Conservation (phyloP, 2,329 filamentous ascomycete genomes). For the Alternaria gaisen region DNA sequence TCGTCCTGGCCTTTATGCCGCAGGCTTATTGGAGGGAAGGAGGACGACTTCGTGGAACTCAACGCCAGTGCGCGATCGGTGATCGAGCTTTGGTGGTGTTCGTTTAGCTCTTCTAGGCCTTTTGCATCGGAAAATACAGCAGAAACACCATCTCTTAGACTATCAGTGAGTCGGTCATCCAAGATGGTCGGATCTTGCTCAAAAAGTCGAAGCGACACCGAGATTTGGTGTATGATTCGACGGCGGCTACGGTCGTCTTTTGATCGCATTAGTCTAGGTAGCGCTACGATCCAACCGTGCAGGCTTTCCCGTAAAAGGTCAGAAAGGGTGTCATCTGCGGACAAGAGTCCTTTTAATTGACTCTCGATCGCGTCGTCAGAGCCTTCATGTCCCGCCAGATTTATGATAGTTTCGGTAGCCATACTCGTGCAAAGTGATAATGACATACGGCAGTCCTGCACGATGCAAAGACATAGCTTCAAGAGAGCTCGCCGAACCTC, state of each 20-base stretch:
- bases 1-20: constrained; percentile 70
- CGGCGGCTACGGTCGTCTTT: constrained; percentile 82
- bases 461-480: constrained; percentile 74
- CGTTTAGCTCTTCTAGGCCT: constrained; percentile 30
- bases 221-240: constrained; percentile 77
- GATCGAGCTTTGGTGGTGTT: constrained; percentile 9
- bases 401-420: constrained; percentile 82
- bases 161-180: constrained; percentile 71
- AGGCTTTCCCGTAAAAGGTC: constrained; percentile 74
- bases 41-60: constrained; percentile 28
- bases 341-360: constrained; percentile 67
- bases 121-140: constrained; percentile 55
- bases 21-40: constrained; percentile 68
- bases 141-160: constrained; percentile 77
- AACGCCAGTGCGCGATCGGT: constrained; percentile 29
- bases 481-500: constrained; percentile 75
- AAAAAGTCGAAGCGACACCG: constrained; percentile 74
- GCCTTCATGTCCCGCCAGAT: constrained; percentile 62
- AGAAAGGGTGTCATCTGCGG: constrained; percentile 68
- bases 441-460: constrained; percentile 80
- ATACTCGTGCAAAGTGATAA: constrained; percentile 74
- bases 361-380: constrained; percentile 55
- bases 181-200: constrained; percentile 70
- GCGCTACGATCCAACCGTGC: constrained; percentile 81
- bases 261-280: constrained; percentile 84